phyloP scores from a whole-genome alignment of 257 asterid species.

The Primulina huaijiensis region DNA sequence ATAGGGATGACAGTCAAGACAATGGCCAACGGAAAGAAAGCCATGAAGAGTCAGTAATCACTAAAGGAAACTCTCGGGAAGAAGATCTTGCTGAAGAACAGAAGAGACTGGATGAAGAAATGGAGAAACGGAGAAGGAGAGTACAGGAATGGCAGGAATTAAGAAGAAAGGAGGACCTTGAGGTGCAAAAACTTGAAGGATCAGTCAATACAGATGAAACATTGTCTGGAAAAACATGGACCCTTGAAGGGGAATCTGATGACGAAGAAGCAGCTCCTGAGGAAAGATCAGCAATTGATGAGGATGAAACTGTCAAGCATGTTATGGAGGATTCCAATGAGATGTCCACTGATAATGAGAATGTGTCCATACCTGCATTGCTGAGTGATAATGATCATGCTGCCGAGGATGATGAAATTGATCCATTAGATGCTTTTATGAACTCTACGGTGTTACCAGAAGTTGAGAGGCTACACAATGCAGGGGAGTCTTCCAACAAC shows the following conservation, averaged over 20 bases:
- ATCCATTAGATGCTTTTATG: conserved; percentile 89
- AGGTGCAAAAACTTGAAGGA: conserved; percentile 65
- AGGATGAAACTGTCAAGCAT: conserved; percentile 37
- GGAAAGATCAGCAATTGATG: conserved; percentile 47
- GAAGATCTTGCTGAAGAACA: conserved; percentile 83
- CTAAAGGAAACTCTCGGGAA: conserved; percentile 52
- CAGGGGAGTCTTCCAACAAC: conserved; percentile 33
- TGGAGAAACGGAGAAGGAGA: conserved; percentile 81
- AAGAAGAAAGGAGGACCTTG: conserved; percentile 68
- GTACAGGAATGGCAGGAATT: conserved; percentile 95
- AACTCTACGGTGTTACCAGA: conserved; percentile 84
- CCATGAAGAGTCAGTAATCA: conserved; percentile 33
- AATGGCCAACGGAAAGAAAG: conserved; percentile 40
- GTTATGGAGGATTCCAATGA: conserved; percentile 35
- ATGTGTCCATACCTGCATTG: conserved; percentile 32
- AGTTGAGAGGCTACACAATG: conserved; percentile 63
- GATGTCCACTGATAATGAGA: conserved; percentile 37
- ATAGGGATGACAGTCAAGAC: conserved; percentile 47
- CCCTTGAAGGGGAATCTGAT: conserved; percentile 85
- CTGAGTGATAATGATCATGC: conserved; percentile 38
- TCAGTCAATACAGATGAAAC: conserved; percentile 40
- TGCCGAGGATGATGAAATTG: conserved; percentile 64
- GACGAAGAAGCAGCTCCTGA: conserved; percentile 70
- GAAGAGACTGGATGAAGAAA: conserved; percentile 74
- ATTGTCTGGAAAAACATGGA: conserved; percentile 79